Evolutionary conservation across 2,329 filamentous ascomycete genomes (phyloP).

Genomic region (Dothistroma pini): DNA sequence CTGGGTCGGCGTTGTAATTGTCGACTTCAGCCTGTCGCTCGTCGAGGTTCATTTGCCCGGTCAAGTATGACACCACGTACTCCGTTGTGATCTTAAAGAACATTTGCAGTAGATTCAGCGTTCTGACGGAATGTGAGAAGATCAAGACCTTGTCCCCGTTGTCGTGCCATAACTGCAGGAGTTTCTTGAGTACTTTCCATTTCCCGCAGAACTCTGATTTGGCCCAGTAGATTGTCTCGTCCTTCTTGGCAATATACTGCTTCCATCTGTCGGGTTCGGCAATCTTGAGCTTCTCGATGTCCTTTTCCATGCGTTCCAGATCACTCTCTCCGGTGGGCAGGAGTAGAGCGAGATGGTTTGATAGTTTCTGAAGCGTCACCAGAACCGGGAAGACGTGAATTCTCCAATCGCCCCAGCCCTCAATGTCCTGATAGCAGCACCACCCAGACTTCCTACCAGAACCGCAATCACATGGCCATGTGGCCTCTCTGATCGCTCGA

Average conservation of each 20-base stretch:
- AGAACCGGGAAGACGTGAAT: slow-evolving; percentile 81
- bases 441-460: slow-evolving; percentile 70
- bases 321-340: slow-evolving; percentile 65
- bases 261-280: slow-evolving; percentile 71
- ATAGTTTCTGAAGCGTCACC: slow-evolving; percentile 75
- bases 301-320: slow-evolving; percentile 70
- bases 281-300: slow-evolving; percentile 67
- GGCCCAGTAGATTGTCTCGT: slow-evolving; percentile 74
- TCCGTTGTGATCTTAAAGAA: slow-evolving; percentile 78
- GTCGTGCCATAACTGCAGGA: slow-evolving; percentile 84
- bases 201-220: slow-evolving; percentile 94
- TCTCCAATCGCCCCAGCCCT: slow-evolving; percentile 66
- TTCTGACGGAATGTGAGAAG: slow-evolving; percentile 85
- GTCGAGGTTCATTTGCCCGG: slow-evolving; percentile 77
- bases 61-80: slow-evolving; percentile 88
- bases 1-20: slow-evolving; percentile 83
- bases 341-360: slow-evolving; percentile 87
- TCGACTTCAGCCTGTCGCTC: slow-evolving; percentile 78
- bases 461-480: slow-evolving; percentile 65
- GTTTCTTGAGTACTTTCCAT: slow-evolving; percentile 84
- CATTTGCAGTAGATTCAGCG: slow-evolving; percentile 78
- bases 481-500: slow-evolving; percentile 62
- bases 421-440: slow-evolving; percentile 66
- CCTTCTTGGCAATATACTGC: slow-evolving; percentile 67
- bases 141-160: slow-evolving; percentile 93